A percentile compares a stretch with the other conserved stretches of the same genome.
phyloP scores from a whole-genome alignment of 176 grass and related monocot genomes.

The Miscanthus lutarioriparius region DNA sequence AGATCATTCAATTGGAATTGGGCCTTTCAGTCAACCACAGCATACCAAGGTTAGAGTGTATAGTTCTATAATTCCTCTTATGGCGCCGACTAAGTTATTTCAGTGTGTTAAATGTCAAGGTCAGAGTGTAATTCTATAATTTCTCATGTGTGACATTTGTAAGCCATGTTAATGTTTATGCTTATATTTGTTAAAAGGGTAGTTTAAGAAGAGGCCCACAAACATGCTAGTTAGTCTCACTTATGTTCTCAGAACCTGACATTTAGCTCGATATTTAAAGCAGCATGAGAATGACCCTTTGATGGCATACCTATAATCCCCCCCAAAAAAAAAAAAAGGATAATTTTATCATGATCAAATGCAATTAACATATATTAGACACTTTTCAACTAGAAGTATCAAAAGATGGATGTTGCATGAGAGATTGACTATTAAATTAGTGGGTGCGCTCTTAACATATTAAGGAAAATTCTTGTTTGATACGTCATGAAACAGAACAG shows the following conservation, averaged over 20 bases:
- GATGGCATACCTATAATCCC: background rate
- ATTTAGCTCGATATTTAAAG: background rate
- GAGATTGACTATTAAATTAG: background rate
- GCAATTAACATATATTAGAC: background rate
- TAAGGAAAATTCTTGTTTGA: background rate
- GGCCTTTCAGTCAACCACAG: background rate
- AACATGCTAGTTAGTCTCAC: background rate
- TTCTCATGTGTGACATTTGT: background rate
- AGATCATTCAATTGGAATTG: background rate
- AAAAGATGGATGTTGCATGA: background rate
- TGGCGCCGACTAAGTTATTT: background rate
- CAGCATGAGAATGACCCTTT: background rate
- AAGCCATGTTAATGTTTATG: background rate
- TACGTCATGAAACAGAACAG: constrained; percentile 4
- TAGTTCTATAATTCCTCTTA: background rate
- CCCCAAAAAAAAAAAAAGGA: background rate
- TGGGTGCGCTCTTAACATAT: background rate
- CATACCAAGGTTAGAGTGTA: background rate
- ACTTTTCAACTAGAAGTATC: background rate
- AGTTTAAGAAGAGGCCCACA: background rate
- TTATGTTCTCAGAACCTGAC: background rate
- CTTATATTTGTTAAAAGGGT: background rate
- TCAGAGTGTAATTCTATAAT: background rate
- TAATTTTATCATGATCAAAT: background rate
- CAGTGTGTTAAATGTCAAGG: background rate